Evolutionary conservation across 495 filamentous ascomycete species (phyloP).

Genomic region (Recurvomyces mirabilis): DNA sequence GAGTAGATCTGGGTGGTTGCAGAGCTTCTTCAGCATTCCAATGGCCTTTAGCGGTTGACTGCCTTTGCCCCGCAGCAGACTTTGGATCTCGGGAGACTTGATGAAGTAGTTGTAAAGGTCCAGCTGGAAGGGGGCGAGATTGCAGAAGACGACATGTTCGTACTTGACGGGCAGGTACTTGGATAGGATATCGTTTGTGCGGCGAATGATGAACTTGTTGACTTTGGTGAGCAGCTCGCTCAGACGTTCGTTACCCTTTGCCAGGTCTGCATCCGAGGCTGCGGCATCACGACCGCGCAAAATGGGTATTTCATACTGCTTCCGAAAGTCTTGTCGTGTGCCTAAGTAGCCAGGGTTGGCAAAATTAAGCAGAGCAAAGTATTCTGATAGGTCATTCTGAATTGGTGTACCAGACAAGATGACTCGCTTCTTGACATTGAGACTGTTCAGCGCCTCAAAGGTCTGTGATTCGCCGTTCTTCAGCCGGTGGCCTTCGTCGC

Average conservation of each 20-base stretch:
- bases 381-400: constrained; percentile 95
- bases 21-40: constrained; percentile 91
- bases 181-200: constrained; percentile 94
- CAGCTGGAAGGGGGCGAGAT: constrained; percentile 81
- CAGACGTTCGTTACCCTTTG: constrained; percentile 76
- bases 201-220: constrained; percentile 97
- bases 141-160: constrained; percentile 99
- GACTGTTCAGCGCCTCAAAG: constrained; percentile 75
- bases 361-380: constrained; percentile 92
- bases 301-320: constrained; percentile 88
- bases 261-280: constrained; percentile 69
- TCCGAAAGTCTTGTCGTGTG: constrained; percentile 83
- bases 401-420: constrained; percentile 97
- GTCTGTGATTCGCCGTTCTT: constrained; percentile 97
- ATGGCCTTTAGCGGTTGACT: constrained; percentile 96
- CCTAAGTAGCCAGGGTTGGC: constrained; percentile 90
- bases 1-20: constrained; percentile 94
- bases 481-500: constrained; percentile 94
- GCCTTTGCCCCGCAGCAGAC: constrained; percentile 82
- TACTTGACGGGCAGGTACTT: constrained; percentile 99
- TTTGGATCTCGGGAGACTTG: constrained; percentile 87
- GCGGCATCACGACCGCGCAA: constrained; percentile 84
- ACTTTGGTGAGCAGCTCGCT: constrained; percentile 71
- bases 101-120: constrained; percentile 95
- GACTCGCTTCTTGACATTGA: constrained; percentile 84